Evolutionary conservation across 352 stramenopile genomes (phyloP), one percentile per base, ranked within the genome.

Genomic region (Thalassiosira exigua): DNA sequence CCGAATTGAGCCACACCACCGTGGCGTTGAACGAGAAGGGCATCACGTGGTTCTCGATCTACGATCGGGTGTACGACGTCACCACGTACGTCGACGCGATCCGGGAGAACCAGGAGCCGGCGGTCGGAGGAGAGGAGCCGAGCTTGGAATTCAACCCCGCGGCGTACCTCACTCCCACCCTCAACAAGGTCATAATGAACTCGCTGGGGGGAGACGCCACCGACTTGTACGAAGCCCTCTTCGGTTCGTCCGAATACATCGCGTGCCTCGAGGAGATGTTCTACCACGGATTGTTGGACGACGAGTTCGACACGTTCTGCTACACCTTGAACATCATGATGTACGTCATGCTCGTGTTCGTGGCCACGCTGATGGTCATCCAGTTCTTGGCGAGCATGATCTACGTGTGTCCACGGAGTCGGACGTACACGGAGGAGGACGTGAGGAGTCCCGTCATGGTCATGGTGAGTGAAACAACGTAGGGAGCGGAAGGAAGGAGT

Each of bases 111-210:
- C 32, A 61, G 3, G 77, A 87, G 30, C 60, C 79, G 1, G 59
- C 44, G 1, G 21, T 65, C 36, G 72, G 56, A 27, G 57, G 82
- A 22, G 58, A 68, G 5, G 36, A 69, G 14, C 26, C 42, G 14
- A 70, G 21, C 9, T 32, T 82, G 12, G 53, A 71, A 22, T 71
- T 68, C 27, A 85, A 87, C 48, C 57, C 67, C 3, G 58, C 32
- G 7, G 82, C 82, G 0, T 89, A 84, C 44, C 69, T 89, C 0
- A 80, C 75, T 3, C 66, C 73, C 0, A 78, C 72, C 4, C 36
- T 89, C 14, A 84, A 89, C 41, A 82, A 78, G 51, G 67, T 89
- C 26, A 86, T 89, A 51, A 86, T 86, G 69, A 89, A 87, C 66
- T 84, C 67, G 11, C 41, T 87, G 1, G 46, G 53, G n/a, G 27